Percentiles rank a stretch among this genome's conserved stretches.
phyloP scores from a whole-genome alignment of 2,329 filamentous ascomycete genomes.

The Microsporum audouinii region DNA sequence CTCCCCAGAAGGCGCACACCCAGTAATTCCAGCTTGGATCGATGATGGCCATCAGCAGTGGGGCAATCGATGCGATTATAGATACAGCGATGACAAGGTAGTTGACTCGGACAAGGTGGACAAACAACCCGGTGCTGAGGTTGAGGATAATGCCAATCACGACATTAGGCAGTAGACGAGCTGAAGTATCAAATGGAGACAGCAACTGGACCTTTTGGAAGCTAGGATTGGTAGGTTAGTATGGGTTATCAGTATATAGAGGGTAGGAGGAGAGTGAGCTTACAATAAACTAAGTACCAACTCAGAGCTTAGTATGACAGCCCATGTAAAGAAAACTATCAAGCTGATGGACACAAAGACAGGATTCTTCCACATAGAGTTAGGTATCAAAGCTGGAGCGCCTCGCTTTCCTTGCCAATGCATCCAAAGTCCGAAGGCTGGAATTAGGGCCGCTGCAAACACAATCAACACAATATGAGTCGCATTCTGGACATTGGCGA shows the following conservation, averaged over 20 bases:
- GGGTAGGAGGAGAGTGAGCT: background rate
- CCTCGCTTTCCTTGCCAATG: constrained; percentile 36
- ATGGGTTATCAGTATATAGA: background rate
- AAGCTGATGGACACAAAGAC: constrained; percentile 47
- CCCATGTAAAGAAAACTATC: constrained; percentile 38
- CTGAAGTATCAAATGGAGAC: constrained; percentile 36
- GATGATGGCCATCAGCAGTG: constrained; percentile 13
- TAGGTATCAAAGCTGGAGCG: constrained; percentile 49
- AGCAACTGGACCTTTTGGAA: constrained; percentile 42
- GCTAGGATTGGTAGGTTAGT: constrained; percentile 16
- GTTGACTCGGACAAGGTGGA: constrained; percentile 9
- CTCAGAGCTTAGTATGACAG: constrained; percentile 39
- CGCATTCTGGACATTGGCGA: constrained; percentile 8
- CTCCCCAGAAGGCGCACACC: constrained; percentile 13
- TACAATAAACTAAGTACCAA: constrained; percentile 36
- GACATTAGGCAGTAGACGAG: constrained; percentile 38
- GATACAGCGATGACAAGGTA: constrained; percentile 10
- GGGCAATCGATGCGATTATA: constrained; percentile 9
- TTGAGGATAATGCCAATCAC: constrained; percentile 26
- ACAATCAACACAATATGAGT: constrained; percentile 7
- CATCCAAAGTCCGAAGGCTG: constrained; percentile 46
- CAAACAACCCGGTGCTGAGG: constrained; percentile 11
- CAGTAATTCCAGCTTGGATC: constrained; percentile 12
- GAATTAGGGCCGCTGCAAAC: constrained; percentile 21
- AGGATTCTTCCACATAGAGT: constrained; percentile 49